phyloP scores from a whole-genome alignment of 2,329 filamentous ascomycete genomes.

The Verticillium longisporum region DNA sequence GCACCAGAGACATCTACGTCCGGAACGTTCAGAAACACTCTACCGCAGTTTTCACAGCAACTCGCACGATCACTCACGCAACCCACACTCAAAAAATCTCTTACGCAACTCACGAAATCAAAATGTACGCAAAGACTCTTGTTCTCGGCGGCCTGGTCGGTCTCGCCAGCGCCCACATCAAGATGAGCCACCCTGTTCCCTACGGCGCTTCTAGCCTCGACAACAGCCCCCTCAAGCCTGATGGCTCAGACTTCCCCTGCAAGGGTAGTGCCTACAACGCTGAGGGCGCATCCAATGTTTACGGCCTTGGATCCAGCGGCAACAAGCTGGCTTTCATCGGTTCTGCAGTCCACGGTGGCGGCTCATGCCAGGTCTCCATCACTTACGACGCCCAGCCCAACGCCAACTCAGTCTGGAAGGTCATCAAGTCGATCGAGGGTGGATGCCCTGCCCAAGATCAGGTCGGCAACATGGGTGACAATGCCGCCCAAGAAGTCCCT shows the following conservation, averaged over 20 bases:
- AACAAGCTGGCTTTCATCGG: constrained; percentile 62
- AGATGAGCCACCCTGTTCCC: constrained; percentile 62
- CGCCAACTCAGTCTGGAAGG: constrained; percentile 68
- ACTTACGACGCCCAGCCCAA: constrained; percentile 70
- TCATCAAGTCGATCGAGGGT: constrained; percentile 81
- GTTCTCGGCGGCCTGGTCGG: constrained; percentile 50
- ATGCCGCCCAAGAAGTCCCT: constrained; percentile 35
- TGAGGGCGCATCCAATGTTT: constrained; percentile 46
- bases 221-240: constrained; percentile 57
- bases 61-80: constrained; percentile 8
- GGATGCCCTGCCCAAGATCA: constrained; percentile 65
- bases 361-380: constrained; percentile 83
- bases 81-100: neutral
- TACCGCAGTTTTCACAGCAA: constrained; percentile 7
- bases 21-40: constrained; percentile 27
- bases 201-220: constrained; percentile 34
- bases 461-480: constrained; percentile 49
- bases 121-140: constrained; percentile 44
- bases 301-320: constrained; percentile 51
- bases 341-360: constrained; percentile 77
- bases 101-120: constrained; percentile 25
- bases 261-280: constrained; percentile 51
- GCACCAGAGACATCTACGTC: constrained; percentile 22
- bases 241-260: constrained; percentile 75
- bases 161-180: constrained; percentile 66